Base-by-base conservation (phyloP, 805 yeast genomes). In the Wilhelminamyces savonicus region DNA sequence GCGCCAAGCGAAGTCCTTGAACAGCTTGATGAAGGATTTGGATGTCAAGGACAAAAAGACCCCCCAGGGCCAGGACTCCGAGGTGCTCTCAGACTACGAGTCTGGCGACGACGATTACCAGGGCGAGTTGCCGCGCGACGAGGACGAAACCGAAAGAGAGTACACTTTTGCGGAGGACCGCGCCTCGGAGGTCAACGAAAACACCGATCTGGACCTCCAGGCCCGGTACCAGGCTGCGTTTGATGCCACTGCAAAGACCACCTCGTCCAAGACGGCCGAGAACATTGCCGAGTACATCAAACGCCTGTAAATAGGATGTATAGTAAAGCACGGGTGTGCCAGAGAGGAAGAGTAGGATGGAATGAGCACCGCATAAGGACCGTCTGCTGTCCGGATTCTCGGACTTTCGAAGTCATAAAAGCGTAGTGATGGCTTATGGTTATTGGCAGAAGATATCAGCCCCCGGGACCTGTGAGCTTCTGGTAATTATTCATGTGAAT, bases 21-120 rank as follows among this genome's bases (percentile, higher is more conserved):
- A 71, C 26, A 70, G 77, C 39, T 63, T 92, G 43, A 83, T 92
- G 85, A 79, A 79, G 38, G 99, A 92, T 54, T 64, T 92, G 47
- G 95, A 94, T 11, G 59, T 87, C 25, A 61, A 68, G 26, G 74
- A 61, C 22, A 34, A 31, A 4, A 32, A 43, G 24, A 40, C 51
- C 25, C 42, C 40, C 4, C 43, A 44, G 13, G 36, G 39, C 4
- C 54, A 52, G 7, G 66, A 62, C 32, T 65, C 70, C 1, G 71
- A 71, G 28, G 78, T 73, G 9, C 53, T 73, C 21, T 69, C 76
- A 2, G 79, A 73, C 43, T 56, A 56, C 28, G 64, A 63, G 48
- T 82, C 71, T 29, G 70, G 59, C 13, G 73, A 73, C 23, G 77
- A 70, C 11, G 63, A 67, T 12, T 38, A 35, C 16, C 48, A 60